These are phyloP conservation scores for Epithemia pelagica DNA, from an alignment of 108 stramenopile species.

Conservation along the genomic window DNA sequence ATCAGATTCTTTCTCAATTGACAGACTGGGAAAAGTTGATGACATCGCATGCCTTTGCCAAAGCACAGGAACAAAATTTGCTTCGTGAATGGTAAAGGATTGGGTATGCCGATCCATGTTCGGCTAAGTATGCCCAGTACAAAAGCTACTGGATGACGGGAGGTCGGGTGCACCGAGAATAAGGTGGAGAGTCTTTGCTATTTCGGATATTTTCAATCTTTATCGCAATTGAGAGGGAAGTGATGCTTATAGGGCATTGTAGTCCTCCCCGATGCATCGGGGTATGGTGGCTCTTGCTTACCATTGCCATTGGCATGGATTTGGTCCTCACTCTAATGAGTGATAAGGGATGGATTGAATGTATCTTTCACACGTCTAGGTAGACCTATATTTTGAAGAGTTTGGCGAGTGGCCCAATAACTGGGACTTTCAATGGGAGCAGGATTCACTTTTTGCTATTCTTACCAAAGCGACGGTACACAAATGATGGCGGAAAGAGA, in stretches of 20 bases:
- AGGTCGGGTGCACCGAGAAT: slow-evolving; percentile 37
- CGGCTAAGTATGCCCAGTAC: too few species aligned
- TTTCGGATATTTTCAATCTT: slow-evolving; percentile 73
- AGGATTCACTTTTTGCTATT: too few species aligned
- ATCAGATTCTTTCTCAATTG: slow-evolving; percentile 11
- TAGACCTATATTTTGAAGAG: slow-evolving; percentile 7
- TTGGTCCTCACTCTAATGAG: slow-evolving; percentile 70
- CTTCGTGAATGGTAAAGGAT: too few species aligned
- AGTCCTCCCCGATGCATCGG: slow-evolving; percentile 59
- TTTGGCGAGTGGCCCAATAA: slow-evolving; percentile 5
- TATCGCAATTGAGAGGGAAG: slow-evolving; percentile 38
- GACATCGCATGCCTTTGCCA: background rate
- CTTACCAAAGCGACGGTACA: too few species aligned
- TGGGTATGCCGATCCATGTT: too few species aligned
- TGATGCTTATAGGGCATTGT: slow-evolving; percentile 52
- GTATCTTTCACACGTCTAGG: slow-evolving; percentile 25
- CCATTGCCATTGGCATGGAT: slow-evolving; percentile 59
- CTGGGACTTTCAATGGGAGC: background rate
- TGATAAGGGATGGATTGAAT: slow-evolving; percentile 57
- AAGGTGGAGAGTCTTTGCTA: slow-evolving; percentile 64
- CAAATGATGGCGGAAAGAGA: too few species aligned
- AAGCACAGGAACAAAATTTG: too few species aligned
- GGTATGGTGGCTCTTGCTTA: slow-evolving; percentile 54
- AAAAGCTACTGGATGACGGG: slow-evolving; percentile 65
- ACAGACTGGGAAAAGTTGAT: slow-evolving; percentile 22